Base-by-base conservation (phyloP, 192 early-diverging fungal genomes). In the Rhizoclosmatium sp. region DNA sequence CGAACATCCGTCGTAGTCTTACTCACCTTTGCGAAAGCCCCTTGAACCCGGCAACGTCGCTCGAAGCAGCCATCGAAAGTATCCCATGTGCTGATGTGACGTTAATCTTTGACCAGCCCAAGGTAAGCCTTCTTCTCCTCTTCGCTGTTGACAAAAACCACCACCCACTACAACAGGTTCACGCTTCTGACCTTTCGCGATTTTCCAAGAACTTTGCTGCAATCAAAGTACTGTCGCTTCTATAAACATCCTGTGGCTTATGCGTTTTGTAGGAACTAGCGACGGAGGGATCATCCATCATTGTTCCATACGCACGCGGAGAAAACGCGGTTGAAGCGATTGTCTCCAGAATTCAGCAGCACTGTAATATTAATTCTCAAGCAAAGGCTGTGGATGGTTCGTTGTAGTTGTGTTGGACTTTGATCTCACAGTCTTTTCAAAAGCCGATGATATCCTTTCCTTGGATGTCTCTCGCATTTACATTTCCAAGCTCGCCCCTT, bases 111-210 rank as follows among this genome's bases (percentile, higher is more conserved):
- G 72, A 59, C 16, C 72, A 64, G 21, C 56, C 56, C 9, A 40
- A 75, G 45, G 72, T 75, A 47, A 4, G 59, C 2, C 47, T 23
- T 19, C 12, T n/a, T 39, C 49, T 3, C 42, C n/a, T 7, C 14
- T 2, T 59, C 21, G 31, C 31, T 31, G 31, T 2, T 72, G 9
- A 7, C 9, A 71, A 54, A n/a, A 59, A 16, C 21, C 0, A 16
- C 9, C 19, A 21, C 9, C 12, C 1, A 10, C 44, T 0, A 4
- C 23, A 40, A 44, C 56, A 75, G 72, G 59, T 62, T 46, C 59
- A 75, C 39, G 72, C 72, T 9, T 60, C 58, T 9, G 72, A 75
- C 47, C 42, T 75, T 10, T n/a, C 59, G 42, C 72, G 72, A n/a
- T 75, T 75, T 44, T 23, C 72, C 10, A 12, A 40, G 10, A 62